Conservation (phyloP, 1,284 basidiomycete species). For the Trametes sp. region DNA sequence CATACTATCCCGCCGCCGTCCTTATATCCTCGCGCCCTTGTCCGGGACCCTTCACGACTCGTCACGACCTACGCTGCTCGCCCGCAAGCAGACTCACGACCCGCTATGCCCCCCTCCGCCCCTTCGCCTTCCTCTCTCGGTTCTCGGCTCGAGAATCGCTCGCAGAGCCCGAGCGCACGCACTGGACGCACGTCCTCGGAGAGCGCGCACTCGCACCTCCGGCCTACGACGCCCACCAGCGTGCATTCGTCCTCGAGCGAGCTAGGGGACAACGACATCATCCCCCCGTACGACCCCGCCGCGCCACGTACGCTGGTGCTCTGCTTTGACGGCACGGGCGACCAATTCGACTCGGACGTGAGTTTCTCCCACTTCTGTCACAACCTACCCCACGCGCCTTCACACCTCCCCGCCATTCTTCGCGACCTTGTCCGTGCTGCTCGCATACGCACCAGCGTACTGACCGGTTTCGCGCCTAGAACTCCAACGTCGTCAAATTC, state of each 20-base stretch:
- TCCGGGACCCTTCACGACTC: slow-evolving; percentile 19
- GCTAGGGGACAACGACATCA: slow-evolving; percentile 35
- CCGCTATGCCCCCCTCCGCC: slow-evolving; percentile 18
- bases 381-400: neutral
- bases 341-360: slow-evolving; percentile 63
- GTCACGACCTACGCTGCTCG: slow-evolving; percentile 20
- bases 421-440: too few species aligned
- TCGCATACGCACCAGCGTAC: neutral
- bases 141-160: slow-evolving; percentile 4
- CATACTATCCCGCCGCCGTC: neutral
- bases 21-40: slow-evolving; percentile 17
- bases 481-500: slow-evolving; percentile 69
- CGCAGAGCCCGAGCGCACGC: neutral
- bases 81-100: slow-evolving; percentile 18
- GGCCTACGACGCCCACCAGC: slow-evolving; percentile 29
- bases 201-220: slow-evolving; percentile 18
- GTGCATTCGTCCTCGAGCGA: slow-evolving; percentile 31
- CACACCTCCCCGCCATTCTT: slow-evolving; percentile 1
- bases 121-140: slow-evolving; percentile 1
- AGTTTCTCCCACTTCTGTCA: slow-evolving; percentile 29
- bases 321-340: slow-evolving; percentile 67
- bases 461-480: slow-evolving; percentile 42
- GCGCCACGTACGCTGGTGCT: slow-evolving; percentile 53
- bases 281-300: slow-evolving; percentile 43
- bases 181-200: slow-evolving; percentile 18